These are phyloP conservation scores for Iberis pinnata DNA, from an alignment of 345 rosid species.

Conservation along the genomic window DNA sequence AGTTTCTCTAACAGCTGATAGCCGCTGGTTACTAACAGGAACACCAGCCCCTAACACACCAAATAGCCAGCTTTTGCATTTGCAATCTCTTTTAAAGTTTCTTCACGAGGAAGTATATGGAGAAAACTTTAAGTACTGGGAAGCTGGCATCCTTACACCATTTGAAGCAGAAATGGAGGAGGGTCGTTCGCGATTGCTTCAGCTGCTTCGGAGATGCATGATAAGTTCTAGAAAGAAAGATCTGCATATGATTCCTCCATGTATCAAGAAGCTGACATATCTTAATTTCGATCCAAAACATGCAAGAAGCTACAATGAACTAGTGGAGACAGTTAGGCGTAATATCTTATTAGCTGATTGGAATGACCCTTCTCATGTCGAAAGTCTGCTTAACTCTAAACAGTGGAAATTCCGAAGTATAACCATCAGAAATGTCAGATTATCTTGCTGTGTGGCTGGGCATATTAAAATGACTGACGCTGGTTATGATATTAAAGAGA, in stretches of 20 bases:
- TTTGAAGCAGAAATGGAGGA: conserved; percentile 91
- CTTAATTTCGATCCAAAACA: conserved; percentile 71
- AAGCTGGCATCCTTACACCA: conserved; percentile 81
- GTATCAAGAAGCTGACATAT: conserved; percentile 70
- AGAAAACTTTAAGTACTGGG: conserved; percentile 73
- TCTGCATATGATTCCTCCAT: conserved; percentile 82
- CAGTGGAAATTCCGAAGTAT: conserved; percentile 84
- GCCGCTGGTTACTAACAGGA: conserved; percentile 93
- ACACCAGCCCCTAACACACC: conserved; percentile 93
- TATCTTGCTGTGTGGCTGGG: conserved; percentile 97
- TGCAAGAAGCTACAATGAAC: conserved; percentile 88
- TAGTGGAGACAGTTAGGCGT: conserved; percentile 84
- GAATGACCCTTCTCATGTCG: conserved; percentile 98
- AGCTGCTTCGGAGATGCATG: conserved; percentile 80
- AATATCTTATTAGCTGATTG: conserved; percentile 93
- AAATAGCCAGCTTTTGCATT: conserved; percentile 71
- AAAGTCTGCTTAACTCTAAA: conserved; percentile 89
- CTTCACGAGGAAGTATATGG: conserved; percentile 93
- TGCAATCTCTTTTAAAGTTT: conserved; percentile 85
- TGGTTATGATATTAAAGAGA: conserved; percentile 89
- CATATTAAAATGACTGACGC: conserved; percentile 78
- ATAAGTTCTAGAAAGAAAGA: conserved; percentile 91
- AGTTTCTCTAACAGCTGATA: conserved; percentile 67
- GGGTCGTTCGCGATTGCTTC: conserved; percentile 62
- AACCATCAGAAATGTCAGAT: conserved; percentile 71